A percentile compares a stretch with the other conserved stretches of the same genome.
phyloP scores from a whole-genome alignment of 208 protist species.

The Wallacemonas rigidus region DNA sequence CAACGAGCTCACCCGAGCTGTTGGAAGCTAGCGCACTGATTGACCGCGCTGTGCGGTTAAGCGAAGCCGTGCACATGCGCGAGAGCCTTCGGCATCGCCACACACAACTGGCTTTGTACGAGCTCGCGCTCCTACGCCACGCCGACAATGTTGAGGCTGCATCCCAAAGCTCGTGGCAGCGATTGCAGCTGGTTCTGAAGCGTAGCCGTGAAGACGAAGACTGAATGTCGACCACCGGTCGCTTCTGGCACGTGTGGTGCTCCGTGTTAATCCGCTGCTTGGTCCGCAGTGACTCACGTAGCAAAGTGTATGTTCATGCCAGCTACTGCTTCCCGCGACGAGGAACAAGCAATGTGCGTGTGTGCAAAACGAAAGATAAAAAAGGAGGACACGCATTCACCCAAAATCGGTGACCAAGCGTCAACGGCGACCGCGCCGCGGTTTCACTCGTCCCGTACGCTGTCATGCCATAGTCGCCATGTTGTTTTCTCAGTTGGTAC shows the following conservation, averaged over 20 bases:
- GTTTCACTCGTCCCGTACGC: no score
- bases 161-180: conserved; percentile 12
- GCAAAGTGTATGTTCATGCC: no score
- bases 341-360: no score
- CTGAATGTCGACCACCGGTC: not conserved
- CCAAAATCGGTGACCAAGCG: no score
- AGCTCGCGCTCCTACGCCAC: conserved; percentile 45
- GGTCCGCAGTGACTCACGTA: no score
- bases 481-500: no score
- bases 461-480: no score
- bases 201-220: not conserved
- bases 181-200: not conserved
- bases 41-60: conserved; percentile 28
- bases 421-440: no score
- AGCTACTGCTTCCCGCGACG: no score
- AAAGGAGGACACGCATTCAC: no score
- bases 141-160: conserved; percentile 2
- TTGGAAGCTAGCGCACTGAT: not conserved
- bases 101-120: conserved; percentile 59
- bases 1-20: not conserved
- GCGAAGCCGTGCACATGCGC: conserved; percentile 41
- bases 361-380: no score
- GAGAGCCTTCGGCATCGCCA: conserved; percentile 53
- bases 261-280: not conserved
- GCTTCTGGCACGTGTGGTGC: not conserved